phyloP scores from a whole-genome alignment of 768 basidiomycete genomes.

The Gloeostereum incarnatum region DNA sequence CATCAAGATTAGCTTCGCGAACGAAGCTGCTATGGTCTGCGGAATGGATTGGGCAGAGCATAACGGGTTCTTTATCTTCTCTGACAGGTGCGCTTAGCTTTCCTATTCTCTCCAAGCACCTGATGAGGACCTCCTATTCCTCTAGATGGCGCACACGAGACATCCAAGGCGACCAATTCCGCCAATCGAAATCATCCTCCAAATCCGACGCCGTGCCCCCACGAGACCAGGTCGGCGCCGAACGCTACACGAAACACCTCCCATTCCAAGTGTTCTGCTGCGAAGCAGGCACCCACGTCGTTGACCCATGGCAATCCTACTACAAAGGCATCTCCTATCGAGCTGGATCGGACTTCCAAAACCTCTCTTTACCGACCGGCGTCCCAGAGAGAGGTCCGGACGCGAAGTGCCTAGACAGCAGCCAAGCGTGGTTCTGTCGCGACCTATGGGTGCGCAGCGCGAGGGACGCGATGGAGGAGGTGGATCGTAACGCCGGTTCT shows the following conservation, averaged over 20 bases:
- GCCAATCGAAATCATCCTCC: constrained; percentile 91
- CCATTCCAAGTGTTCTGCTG: constrained; percentile 99
- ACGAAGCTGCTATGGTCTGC: constrained; percentile 96
- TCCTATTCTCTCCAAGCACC: constrained; percentile 1
- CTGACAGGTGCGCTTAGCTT: constrained; percentile 62
- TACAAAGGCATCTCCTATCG: constrained; percentile 87
- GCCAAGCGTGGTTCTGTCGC: constrained; percentile 96
- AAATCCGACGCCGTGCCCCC: constrained; percentile 89
- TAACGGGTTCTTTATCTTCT: constrained; percentile 96
- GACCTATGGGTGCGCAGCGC: constrained; percentile 95
- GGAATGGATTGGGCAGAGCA: constrained; percentile 99
- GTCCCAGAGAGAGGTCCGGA: constrained; percentile 57
- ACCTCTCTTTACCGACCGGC: constrained; percentile 56
- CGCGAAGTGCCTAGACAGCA: constrained; percentile 88
- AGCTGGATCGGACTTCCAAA: constrained; percentile 73
- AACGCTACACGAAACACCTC: constrained; percentile 83
- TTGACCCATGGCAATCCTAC: constrained; percentile 94
- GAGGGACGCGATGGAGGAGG: constrained; percentile 58
- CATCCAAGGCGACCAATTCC: constrained; percentile 96
- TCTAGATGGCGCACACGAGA: constrained; percentile 93
- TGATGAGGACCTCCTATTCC: not conserved
- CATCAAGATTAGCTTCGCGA: constrained; percentile 80
- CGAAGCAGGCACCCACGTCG: constrained; percentile 94
- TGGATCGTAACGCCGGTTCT: constrained; percentile 28
- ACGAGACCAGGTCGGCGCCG: constrained; percentile 72